Evolutionary conservation across 2,329 filamentous ascomycete genomes (phyloP).

Genomic region (Xylaria sp.): DNA sequence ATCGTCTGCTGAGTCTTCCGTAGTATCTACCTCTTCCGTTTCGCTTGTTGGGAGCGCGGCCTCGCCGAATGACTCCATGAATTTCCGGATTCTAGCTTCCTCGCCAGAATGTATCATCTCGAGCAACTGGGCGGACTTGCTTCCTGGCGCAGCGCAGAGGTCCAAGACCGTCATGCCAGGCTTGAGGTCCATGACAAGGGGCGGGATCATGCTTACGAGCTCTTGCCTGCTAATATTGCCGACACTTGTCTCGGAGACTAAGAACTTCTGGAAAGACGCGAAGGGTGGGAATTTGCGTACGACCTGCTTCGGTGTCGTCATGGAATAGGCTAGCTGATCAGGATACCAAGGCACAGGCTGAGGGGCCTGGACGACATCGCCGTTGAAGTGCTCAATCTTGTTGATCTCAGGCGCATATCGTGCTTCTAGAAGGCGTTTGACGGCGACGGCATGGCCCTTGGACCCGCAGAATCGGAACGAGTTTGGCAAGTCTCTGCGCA

Average conservation of each 20-base stretch:
- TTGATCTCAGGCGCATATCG: slow-evolving; percentile 92
- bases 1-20: slow-evolving; percentile 73
- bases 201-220: slow-evolving; percentile 98
- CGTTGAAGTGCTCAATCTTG: slow-evolving; percentile 84
- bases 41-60: slow-evolving; percentile 36
- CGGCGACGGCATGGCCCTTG: slow-evolving; percentile 92
- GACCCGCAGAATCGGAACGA: slow-evolving; percentile 98
- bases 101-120: slow-evolving; percentile 95
- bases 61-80: slow-evolving; percentile 68
- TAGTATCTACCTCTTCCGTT: slow-evolving; percentile 67
- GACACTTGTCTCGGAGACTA: slow-evolving; percentile 95
- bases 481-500: slow-evolving; percentile 89
- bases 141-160: slow-evolving; percentile 95
- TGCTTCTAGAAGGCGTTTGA: slow-evolving; percentile 87
- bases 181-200: slow-evolving; percentile 88
- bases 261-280: slow-evolving; percentile 94
- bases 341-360: slow-evolving; percentile 91
- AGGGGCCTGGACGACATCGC: slow-evolving; percentile 82
- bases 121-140: slow-evolving; percentile 94
- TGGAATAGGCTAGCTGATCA: slow-evolving; percentile 93
- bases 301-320: slow-evolving; percentile 97
- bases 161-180: slow-evolving; percentile 95
- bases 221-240: slow-evolving; percentile 98
- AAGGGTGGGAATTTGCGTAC: slow-evolving; percentile 94
- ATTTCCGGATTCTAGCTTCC: slow-evolving; percentile 83